Evolutionary conservation across 176 grass and related monocot genomes (phyloP), one percentile per base, ranked within the genome.

Genomic region (Oryza glumipatula): DNA sequence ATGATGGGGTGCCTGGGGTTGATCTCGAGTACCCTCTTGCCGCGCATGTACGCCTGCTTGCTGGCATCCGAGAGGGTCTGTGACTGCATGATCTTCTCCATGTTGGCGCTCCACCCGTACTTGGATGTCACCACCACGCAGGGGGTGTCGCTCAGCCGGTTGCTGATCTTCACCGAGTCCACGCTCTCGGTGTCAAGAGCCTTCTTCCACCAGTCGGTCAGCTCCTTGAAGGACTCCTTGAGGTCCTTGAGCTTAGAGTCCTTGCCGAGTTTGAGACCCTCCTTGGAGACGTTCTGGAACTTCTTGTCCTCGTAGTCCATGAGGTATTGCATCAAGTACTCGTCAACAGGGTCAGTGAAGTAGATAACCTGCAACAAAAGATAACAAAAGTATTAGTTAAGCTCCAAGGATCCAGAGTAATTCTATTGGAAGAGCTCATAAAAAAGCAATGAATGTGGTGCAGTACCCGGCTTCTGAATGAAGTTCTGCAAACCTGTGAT

Each of bases 261-360:
- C 87, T 94, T 98, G 13, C 96, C 93, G 0, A 98, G 88, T 56
- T 95, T 95, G 11, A 98, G 86, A 16, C 96, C 96, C 78, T 98
- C 96, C 81, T 98, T 98, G 7, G 96, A 98, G 80, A 98, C 93
- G 17, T 98, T 98, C 89, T 95, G 96, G 89, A 98, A 98, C 67
- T 95, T 95, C 72, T 95, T 95, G 89, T 98, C 93, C 87, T 98
- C 96, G 24, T 94, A 98, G 85, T 98, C 96, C 96, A 98, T 98
- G 16, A 98, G 83, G 93, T 98, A 98, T 74, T 98, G 96, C 96
- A 95, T 95, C 85, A 98, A 67, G 87, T 98, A 98, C 84, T 98
- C 96, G 0, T 98, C 96, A 0, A 95, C 91, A 8, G 96, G 96
- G 80, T 98, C 96, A 2, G 96, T 98, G 89, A 98, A 95, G 88